Percentiles rank a stretch among this genome's conserved stretches.
Evolutionary conservation across 176 grass and related monocot genomes (phyloP).

Genomic region (Ampelocalamus luodianensis): DNA sequence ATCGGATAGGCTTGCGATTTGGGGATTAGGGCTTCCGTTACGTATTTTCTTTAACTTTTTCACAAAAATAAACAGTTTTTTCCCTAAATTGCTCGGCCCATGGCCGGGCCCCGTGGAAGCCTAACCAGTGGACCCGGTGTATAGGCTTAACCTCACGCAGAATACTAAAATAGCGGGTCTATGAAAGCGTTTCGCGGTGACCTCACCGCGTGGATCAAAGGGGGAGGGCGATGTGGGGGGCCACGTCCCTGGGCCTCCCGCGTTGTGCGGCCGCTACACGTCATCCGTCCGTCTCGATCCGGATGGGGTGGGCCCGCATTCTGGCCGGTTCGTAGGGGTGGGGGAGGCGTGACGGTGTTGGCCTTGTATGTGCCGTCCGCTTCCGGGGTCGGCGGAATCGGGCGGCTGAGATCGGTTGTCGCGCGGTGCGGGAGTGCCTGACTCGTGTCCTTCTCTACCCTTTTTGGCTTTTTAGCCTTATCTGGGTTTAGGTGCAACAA

Average conservation of each 20-base stretch:
- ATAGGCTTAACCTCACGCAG: background rate
- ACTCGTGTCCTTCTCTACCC: background rate
- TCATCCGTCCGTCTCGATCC: constrained; percentile 27
- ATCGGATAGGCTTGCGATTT: constrained; percentile 33
- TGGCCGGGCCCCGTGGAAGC: background rate
- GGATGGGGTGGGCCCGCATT: background rate
- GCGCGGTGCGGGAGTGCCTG: background rate
- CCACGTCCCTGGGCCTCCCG: constrained; percentile 9
- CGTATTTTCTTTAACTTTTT: background rate
- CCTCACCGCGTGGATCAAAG: constrained; percentile 4
- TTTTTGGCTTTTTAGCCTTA: background rate
- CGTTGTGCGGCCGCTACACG: background rate
- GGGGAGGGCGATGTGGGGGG: constrained; percentile 12
- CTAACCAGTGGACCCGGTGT: background rate
- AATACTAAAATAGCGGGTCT: background rate
- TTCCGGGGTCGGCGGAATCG: background rate
- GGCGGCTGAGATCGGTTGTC: background rate
- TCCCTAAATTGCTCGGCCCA: constrained; percentile 12
- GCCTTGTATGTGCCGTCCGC: constrained; percentile 18
- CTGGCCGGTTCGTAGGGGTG: background rate
- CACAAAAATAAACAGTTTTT: background rate
- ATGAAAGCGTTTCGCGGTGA: background rate
- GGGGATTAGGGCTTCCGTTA: constrained; percentile 65
- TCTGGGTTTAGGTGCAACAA: constrained; percentile 22
- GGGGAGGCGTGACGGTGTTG: constrained; percentile 4